Conservation (phyloP, 768 basidiomycete genomes). For the Trametes sanguinea region DNA sequence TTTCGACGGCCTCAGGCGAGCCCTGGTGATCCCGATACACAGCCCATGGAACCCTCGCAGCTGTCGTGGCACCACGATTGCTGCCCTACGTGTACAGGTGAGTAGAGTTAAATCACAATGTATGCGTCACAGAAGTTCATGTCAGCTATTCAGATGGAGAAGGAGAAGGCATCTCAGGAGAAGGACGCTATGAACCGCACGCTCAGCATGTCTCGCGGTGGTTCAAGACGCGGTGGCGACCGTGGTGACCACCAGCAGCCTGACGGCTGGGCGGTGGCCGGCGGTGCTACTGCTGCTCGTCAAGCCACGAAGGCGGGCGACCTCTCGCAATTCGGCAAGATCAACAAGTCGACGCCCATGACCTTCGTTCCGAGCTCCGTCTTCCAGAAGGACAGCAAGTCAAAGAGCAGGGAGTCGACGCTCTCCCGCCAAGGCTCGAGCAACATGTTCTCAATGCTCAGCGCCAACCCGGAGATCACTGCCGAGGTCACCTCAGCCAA, state of each 20-base stretch:
- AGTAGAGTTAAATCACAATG: too few relatives aligned
- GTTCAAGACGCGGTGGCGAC: conserved; percentile 84
- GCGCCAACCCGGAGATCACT: conserved; percentile 57
- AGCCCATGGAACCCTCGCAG: too few relatives aligned
- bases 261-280: conserved; percentile 87
- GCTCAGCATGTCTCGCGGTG: conserved; percentile 84
- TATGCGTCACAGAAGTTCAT: conserved; percentile 4
- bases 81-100: conserved; percentile 85
- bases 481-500: conserved; percentile 51
- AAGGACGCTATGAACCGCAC: conserved; percentile 63
- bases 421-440: conserved; percentile 80
- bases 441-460: conserved; percentile 90
- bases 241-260: conserved; percentile 61
- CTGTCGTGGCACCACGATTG: conserved; percentile 59
- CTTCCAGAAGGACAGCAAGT: conserved; percentile 64
- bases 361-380: conserved; percentile 86
- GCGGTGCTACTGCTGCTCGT: conserved; percentile 36
- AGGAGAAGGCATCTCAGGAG: conserved; percentile 87
- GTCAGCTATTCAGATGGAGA: conserved; percentile 61
- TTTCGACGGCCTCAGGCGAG: too few relatives aligned
- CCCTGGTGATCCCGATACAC: conserved; percentile 38
- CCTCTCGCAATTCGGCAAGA: conserved; percentile 86
- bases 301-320: conserved; percentile 81
- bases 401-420: conserved; percentile 61
- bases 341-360: conserved; percentile 64